Conservation (phyloP, 2,329 filamentous ascomycete genomes). For the Leptographium lundbergii region DNA sequence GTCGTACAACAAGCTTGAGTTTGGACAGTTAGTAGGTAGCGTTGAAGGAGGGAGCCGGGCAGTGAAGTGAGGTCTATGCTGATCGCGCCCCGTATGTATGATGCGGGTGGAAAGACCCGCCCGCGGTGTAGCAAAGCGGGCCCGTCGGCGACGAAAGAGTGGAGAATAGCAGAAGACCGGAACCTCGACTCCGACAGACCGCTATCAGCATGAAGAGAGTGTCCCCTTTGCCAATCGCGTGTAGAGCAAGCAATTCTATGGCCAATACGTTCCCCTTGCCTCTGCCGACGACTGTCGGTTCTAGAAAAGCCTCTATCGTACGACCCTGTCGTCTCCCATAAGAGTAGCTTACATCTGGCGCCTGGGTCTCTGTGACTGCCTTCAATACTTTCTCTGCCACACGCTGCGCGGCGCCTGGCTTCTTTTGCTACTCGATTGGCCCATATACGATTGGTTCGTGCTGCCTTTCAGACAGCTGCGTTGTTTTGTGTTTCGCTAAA, state of each 20-base stretch:
- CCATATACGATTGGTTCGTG: not conserved
- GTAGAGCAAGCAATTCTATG: no score
- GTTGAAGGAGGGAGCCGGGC: not conserved
- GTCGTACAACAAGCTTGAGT: no score
- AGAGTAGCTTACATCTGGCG: not conserved
- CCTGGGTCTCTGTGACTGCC: not conserved
- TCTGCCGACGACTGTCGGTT: no score
- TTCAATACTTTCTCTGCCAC: not conserved
- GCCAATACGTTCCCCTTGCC: no score
- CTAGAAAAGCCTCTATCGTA: no score
- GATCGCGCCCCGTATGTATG: not conserved
- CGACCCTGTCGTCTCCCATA: no score
- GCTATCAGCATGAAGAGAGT: not conserved
- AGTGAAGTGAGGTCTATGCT: not conserved
- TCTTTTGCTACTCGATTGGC: not conserved
- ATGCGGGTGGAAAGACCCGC: not conserved
- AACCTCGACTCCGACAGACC: not conserved
- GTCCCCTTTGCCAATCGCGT: not conserved
- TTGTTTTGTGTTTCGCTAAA: not conserved
- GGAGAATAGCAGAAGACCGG: not conserved
- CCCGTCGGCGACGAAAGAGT: not conserved
- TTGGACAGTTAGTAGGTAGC: not conserved
- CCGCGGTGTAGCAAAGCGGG: not conserved
- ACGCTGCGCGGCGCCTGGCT: not conserved
- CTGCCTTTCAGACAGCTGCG: not conserved